Base-by-base conservation (phyloP, 2,329 filamentous ascomycete genomes). In the Colletotrichum truncatum region DNA sequence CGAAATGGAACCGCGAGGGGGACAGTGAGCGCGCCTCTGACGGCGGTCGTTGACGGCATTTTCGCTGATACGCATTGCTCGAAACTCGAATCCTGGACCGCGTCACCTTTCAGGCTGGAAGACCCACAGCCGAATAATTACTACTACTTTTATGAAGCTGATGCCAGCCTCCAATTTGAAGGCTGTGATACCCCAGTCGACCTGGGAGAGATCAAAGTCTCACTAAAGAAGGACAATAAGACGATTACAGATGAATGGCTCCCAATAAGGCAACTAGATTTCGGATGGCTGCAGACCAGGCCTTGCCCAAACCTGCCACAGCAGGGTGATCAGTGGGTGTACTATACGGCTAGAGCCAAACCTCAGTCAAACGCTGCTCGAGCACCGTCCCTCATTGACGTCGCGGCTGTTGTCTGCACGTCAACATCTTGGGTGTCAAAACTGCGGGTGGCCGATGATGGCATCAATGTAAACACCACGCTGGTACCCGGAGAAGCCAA, bases 381-480 rank as follows among this genome's bases (percentile, higher is more conserved):
- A 12, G 8, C 18, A 8, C 10, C 51, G 30, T 38, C 41, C 16
- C 48, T 59, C 12, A 23, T 21, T 3, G 16, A 41, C 10, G 54
- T 43, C 10, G 60, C 25, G 5, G 60, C 45, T 2, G 60, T 64
- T 2, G 38, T 64, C 14, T 64, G 60, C 38, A 30, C 55, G 12
- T 38, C 60, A 11, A 48, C 28, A 6, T 28, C 54, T 2, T 59
- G 60, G 60, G 4, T 64, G 11, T 53, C 60, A 3, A 64, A 64
- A 36, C 54, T 64, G 2, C 25, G 21, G 11, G 60, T 59, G 18
- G 18, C 34, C 4, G 54, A 64, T 14, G 60, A 64, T 18, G 60
- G 60, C 2, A 4, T 52, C 16, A 58, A 36, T 14, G 54, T 54
- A 6, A 46, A 38, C 5, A 14, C 52, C 6, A 38, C 36, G 5